phyloP scores from a whole-genome alignment of 2,329 filamentous ascomycete genomes.

The Lomentospora prolificans region DNA sequence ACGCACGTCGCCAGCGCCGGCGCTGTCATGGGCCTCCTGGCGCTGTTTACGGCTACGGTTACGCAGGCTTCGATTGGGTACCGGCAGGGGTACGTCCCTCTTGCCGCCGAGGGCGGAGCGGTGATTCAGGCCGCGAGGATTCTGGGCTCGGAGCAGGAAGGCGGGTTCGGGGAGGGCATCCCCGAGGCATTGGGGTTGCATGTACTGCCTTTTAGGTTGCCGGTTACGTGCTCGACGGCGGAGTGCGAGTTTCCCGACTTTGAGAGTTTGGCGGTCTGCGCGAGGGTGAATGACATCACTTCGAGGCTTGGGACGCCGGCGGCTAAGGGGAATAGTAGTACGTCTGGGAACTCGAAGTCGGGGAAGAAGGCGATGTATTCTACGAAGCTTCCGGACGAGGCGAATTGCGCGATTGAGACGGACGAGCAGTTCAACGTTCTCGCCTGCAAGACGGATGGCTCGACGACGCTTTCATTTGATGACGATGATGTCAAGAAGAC shows the following conservation, averaged over 20 bases:
- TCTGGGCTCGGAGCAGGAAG: background rate
- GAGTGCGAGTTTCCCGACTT: conserved; percentile 15
- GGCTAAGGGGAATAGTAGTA: background rate
- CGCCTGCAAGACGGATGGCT: conserved; percentile 11
- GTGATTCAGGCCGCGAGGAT: background rate
- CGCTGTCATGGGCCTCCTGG: conserved; percentile 14
- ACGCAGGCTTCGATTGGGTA: conserved; percentile 11
- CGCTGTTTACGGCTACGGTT: conserved; percentile 12
- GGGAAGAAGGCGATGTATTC: background rate
- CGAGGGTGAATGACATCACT: conserved; percentile 16
- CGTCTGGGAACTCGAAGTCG: background rate
- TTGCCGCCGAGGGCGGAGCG: background rate
- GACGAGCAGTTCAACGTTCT: conserved; percentile 5
- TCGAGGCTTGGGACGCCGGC: conserved; percentile 12
- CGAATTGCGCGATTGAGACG: conserved; percentile 7
- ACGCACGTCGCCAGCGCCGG: conserved; percentile 17
- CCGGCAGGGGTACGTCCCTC: background rate
- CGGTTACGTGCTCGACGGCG: conserved; percentile 7
- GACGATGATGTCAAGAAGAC: conserved; percentile 11
- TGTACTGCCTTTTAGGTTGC: background rate
- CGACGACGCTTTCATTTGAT: conserved; percentile 15
- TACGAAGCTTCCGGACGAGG: conserved; percentile 13
- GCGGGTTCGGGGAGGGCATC: background rate
- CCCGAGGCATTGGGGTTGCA: background rate
- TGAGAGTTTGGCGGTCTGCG: conserved; percentile 17